Conservation (phyloP, 176 grass and related monocot species). For the Alloteropsis semialata region DNA sequence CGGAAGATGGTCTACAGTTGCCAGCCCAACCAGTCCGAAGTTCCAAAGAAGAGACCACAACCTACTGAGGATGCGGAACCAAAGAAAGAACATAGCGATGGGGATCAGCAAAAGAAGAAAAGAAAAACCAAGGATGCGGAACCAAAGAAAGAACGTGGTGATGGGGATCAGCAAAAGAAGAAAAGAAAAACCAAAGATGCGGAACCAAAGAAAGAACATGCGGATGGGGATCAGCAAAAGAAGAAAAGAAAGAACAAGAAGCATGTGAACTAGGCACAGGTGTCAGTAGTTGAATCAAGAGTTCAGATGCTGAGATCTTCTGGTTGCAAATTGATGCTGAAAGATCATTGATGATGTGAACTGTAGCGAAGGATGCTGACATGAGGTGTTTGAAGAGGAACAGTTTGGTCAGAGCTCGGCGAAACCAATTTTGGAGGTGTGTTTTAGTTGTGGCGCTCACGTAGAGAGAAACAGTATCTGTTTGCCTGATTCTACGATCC, state of each 20-base stretch:
- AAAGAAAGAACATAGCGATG: no score
- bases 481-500: background rate
- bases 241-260: constrained; percentile 43
- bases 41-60: constrained; percentile 34
- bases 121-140: no score
- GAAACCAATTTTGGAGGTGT: background rate
- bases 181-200: no score
- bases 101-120: no score
- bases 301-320: constrained; percentile 24
- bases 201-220: no score
- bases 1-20: constrained; percentile 51
- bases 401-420: background rate
- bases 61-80: background rate
- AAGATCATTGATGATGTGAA: background rate
- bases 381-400: background rate
- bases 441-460: background rate
- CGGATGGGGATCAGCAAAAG: constrained; percentile 18
- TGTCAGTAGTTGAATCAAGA: constrained; percentile 20
- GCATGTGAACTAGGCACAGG: constrained; percentile 24
- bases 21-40: background rate
- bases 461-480: background rate
- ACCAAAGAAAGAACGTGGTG: no score
- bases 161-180: no score
- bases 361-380: constrained; percentile 22
- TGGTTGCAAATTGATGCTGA: background rate